Evolutionary conservation across 2,329 filamentous ascomycete species (phyloP).

Genomic region (Fusarium pseudograminearum): DNA sequence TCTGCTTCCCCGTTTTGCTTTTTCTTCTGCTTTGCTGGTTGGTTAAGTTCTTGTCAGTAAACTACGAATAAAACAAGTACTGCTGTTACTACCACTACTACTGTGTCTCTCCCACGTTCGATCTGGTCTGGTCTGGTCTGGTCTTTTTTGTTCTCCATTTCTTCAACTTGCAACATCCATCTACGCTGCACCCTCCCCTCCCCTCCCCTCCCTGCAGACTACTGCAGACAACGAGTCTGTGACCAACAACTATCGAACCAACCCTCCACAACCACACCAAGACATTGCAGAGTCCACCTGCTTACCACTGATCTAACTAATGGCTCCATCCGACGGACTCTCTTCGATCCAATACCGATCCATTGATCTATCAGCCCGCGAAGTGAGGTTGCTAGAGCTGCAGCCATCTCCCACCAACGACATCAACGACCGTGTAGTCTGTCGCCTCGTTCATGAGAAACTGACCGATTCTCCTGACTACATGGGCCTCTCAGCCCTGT

Average conservation of each 20-base stretch:
- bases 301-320: not conserved
- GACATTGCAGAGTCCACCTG: constrained; percentile 4
- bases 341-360: constrained; percentile 41
- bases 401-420: constrained; percentile 37
- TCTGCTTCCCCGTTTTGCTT: not conserved
- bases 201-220: constrained; percentile 20
- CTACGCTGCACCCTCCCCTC: not conserved
- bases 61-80: not conserved
- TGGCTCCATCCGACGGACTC: constrained; percentile 36
- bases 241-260: not conserved
- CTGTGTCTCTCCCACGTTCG: not conserved
- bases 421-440: constrained; percentile 37
- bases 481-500: constrained; percentile 41
- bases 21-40: not conserved
- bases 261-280: not conserved
- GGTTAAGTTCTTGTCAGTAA: not conserved
- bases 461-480: constrained; percentile 37
- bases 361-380: constrained; percentile 25
- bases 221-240: constrained; percentile 8
- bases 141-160: constrained; percentile 1
- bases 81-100: not conserved
- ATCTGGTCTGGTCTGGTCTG: not conserved
- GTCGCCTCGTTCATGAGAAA: constrained; percentile 39
- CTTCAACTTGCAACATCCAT: not conserved
- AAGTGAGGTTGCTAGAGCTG: constrained; percentile 41